Conservation (phyloP, 257 asterid species). For the Datura wrightii region DNA sequence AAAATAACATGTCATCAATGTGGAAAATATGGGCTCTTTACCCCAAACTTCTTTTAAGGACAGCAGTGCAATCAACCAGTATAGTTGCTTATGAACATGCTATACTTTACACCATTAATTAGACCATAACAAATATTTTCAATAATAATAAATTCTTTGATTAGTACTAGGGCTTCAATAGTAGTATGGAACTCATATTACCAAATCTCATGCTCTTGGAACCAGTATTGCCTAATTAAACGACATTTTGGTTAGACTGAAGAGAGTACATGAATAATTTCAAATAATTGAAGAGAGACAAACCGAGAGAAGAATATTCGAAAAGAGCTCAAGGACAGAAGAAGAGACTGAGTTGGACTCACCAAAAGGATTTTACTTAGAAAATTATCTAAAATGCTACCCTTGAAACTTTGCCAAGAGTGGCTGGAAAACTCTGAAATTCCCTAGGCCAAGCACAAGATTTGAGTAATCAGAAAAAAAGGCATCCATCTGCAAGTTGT, state of each 20-base stretch:
- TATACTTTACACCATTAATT: neutral
- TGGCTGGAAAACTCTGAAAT: neutral
- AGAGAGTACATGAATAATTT: neutral
- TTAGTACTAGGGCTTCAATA: neutral
- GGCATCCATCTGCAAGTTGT: neutral
- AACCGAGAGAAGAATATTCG: neutral
- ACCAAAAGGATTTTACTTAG: neutral
- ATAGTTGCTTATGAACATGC: neutral
- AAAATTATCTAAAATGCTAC: neutral
- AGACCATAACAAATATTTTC: neutral
- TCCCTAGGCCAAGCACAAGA: neutral
- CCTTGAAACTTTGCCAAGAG: neutral
- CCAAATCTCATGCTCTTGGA: neutral
- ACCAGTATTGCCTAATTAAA: neutral
- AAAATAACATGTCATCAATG: neutral
- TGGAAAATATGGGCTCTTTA: neutral
- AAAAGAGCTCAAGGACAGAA: neutral
- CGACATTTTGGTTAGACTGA: neutral
- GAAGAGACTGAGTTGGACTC: neutral
- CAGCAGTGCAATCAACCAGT: neutral
- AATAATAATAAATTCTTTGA: neutral
- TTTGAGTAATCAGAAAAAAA: neutral
- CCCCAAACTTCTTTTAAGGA: no score
- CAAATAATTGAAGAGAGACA: neutral
- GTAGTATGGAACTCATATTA: neutral